Evolutionary conservation across 352 stramenopile genomes (phyloP), one percentile per base, ranked within the genome.

Genomic region (Elongisporangium anandrum): DNA sequence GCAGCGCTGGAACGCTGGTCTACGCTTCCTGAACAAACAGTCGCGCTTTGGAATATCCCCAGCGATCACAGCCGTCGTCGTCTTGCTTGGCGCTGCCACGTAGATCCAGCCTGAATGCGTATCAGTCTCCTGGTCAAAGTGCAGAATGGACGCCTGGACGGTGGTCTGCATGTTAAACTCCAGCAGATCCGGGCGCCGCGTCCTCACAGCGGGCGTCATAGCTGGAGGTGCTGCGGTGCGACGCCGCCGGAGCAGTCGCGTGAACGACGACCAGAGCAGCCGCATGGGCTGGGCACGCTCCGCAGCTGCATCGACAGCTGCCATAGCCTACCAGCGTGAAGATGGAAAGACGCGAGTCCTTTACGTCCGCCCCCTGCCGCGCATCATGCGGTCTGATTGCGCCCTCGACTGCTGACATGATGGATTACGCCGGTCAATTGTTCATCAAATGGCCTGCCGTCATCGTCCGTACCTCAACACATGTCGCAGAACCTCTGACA

Each of bases 51-150:
- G 29, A 41, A 41, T 41, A 1, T 41, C 29, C 13, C 29, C 29
- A 15, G 29, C 29, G 29, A 41, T 41, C 29, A 41, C 29, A 41
- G 29, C 29, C 5, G 29, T 41, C 29, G 29, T 41, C 29, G 29
- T 41, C 29, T 41, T 41, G 29, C 29, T 41, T 41, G 29, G 29
- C 9, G 29, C 29, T 41, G 29, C 29, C 29, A 78, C 68, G 63
- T 82, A 61, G 45, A 78, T 54, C 65, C 66, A 79, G 12, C 73
- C 73, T 10, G 60, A 78, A 54, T 72, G 78, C 20, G 54, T 60
- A 12, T 59, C 55, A 0, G 61, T 62, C 5, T 65, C 57, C 22
- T 53, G 21, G 51, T 76, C 59, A 9, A 63, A 68, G 16, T 49
- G 49, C n/a, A 77, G 57, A 16, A 57, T 17, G 24, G 60, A 63